phyloP scores from a whole-genome alignment of 352 stramenopile species.

The Phytophthora litchii region DNA sequence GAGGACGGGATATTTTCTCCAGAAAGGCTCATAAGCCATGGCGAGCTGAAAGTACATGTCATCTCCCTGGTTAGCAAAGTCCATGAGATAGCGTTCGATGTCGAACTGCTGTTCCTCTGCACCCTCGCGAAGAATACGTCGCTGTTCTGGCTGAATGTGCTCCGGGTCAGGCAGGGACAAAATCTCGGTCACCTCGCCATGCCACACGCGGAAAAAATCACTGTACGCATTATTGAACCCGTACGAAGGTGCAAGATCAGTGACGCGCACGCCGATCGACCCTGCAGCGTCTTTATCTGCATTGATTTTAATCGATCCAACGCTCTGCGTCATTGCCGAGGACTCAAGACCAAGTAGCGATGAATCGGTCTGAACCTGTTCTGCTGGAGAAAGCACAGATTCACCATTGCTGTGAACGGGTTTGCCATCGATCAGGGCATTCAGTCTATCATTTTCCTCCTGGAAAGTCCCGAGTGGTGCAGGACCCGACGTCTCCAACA shows the following conservation, averaged over 20 bases:
- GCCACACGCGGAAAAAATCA: slow-evolving; percentile 93
- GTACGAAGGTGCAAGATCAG: slow-evolving; percentile 78
- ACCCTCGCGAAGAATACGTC: slow-evolving; percentile 70
- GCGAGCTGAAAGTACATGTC: slow-evolving; percentile 94
- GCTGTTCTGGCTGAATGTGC: slow-evolving; percentile 67
- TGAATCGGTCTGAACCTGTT: slow-evolving; percentile 31
- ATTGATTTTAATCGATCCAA: slow-evolving; percentile 23
- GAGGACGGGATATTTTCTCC: slow-evolving; percentile 61
- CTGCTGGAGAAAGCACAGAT: neutral
- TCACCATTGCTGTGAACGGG: neutral
- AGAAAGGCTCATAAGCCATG: slow-evolving; percentile 92
- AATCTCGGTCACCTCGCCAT: slow-evolving; percentile 92
- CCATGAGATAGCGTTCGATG: slow-evolving; percentile 94
- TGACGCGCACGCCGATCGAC: slow-evolving; percentile 41
- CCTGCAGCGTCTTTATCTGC: slow-evolving; percentile 7
- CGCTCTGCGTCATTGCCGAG: slow-evolving; percentile 4
- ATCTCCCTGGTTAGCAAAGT: slow-evolving; percentile 90
- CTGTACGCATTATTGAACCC: slow-evolving; percentile 95
- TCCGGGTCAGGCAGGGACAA: slow-evolving; percentile 94
- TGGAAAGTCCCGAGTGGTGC: slow-evolving; percentile 29
- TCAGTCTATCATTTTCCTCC: slow-evolving; percentile 28
- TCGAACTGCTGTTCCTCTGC: slow-evolving; percentile 95
- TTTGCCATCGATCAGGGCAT: slow-evolving; percentile 30
- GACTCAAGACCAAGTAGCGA: slow-evolving; percentile 65
- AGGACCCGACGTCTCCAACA: slow-evolving; percentile 55